Conservation (phyloP, 2,329 filamentous ascomycete genomes). For the Pestalotiopsis sp. region DNA sequence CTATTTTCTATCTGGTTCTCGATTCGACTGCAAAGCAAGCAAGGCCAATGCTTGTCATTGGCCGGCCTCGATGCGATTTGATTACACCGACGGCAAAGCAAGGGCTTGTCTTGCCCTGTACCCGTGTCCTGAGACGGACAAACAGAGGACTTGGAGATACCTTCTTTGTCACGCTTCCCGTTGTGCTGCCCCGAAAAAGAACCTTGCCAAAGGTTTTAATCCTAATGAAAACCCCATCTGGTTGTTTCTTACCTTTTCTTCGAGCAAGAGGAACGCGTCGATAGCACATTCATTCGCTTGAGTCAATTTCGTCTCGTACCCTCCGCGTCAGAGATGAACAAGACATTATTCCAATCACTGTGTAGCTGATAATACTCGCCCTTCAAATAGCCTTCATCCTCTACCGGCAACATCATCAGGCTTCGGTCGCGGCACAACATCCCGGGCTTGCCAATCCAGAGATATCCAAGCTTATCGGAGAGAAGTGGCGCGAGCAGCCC, state of each 20-base stretch:
- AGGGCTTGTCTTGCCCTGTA: slow-evolving; percentile 7
- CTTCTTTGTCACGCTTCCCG: slow-evolving; percentile 25
- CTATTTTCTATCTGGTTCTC: not conserved
- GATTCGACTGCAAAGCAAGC: not conserved
- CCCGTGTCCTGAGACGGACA: slow-evolving; percentile 24
- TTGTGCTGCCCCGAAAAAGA: slow-evolving; percentile 21
- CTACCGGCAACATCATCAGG: slow-evolving; percentile 92
- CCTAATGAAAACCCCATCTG: not conserved
- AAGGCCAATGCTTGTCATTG: not conserved
- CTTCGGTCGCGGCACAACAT: slow-evolving; percentile 75
- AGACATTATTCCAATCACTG: no score
- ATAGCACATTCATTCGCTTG: no score
- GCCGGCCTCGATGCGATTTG: not conserved
- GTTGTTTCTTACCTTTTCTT: not conserved
- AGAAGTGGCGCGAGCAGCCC: slow-evolving; percentile 82
- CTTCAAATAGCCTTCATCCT: slow-evolving; percentile 81
- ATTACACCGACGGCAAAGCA: slow-evolving; percentile 7
- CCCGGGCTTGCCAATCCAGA: slow-evolving; percentile 94
- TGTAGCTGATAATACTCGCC: slow-evolving; percentile 9
- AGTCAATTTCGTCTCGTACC: not conserved
- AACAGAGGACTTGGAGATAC: slow-evolving; percentile 23
- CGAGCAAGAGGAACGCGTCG: no score
- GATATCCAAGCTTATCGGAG: slow-evolving; percentile 95
- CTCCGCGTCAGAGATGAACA: no score
- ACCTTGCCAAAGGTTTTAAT: slow-evolving; percentile 9